phyloP scores from a whole-genome alignment of 129 eudicot species.

The Sambucus nigra region DNA sequence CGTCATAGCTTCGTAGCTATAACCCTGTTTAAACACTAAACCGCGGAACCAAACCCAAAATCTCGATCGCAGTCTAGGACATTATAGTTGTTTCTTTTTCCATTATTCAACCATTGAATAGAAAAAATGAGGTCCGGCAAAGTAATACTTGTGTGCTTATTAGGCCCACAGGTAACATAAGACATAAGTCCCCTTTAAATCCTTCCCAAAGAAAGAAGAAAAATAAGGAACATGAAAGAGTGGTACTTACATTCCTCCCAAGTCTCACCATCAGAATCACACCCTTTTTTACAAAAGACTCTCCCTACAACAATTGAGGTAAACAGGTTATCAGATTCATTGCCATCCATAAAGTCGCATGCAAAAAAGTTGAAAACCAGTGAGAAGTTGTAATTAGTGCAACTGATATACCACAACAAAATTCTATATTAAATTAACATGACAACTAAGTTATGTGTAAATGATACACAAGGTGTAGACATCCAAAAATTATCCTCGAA shows the following conservation, averaged over 20 bases:
- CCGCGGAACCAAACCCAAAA: too few relatives aligned
- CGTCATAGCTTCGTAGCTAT: too few relatives aligned
- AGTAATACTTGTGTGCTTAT: not conserved
- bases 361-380: constrained; percentile 3
- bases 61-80: too few relatives aligned
- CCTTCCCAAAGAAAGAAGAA: not conserved
- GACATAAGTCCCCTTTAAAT: not conserved
- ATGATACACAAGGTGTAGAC: not conserved
- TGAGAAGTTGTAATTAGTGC: not conserved
- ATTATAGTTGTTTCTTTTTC: too few relatives aligned
- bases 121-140: not conserved
- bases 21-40: too few relatives aligned
- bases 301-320: constrained; percentile 54
- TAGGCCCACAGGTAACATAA: not conserved
- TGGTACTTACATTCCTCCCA: constrained; percentile 88
- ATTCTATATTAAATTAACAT: not conserved
- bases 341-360: not conserved
- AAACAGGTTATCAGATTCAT: not conserved
- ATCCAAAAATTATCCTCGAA: not conserved
- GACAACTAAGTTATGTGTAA: not conserved
- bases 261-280: constrained; percentile 90
- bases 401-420: not conserved
- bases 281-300: constrained; percentile 96
- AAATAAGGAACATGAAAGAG: not conserved
- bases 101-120: not conserved